These are phyloP conservation scores for Cytospora mali DNA, from an alignment of 2,329 filamentous ascomycete genomes.

Conservation along the genomic window DNA sequence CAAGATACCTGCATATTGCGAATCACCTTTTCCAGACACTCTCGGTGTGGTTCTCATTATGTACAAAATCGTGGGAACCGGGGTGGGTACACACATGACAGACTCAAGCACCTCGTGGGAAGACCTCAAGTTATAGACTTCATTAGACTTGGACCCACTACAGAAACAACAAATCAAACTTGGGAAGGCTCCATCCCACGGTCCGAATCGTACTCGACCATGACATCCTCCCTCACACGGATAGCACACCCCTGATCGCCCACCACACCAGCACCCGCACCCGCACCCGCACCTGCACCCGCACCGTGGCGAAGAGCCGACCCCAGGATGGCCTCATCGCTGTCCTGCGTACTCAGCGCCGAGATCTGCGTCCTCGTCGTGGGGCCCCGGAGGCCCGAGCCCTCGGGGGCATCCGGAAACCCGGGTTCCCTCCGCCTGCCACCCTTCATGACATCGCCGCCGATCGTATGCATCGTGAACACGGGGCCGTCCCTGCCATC, in stretches of 20 bases:
- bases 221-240: not conserved
- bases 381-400: not conserved
- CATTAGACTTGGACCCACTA: not conserved
- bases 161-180: too few species aligned
- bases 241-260: not conserved
- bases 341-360: not conserved
- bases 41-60: too few species aligned
- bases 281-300: too few species aligned
- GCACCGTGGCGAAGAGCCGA: not conserved
- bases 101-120: too few species aligned
- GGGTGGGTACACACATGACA: too few species aligned
- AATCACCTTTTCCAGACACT: too few species aligned
- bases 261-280: not conserved
- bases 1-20: too few species aligned
- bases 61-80: too few species aligned
- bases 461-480: constrained; percentile 1
- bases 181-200: not conserved
- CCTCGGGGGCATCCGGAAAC: not conserved
- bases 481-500: not conserved
- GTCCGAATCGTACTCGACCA: not conserved
- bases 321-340: constrained; percentile 3
- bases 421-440: not conserved
- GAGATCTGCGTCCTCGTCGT: not conserved
- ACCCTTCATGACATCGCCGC: not conserved
- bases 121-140: too few species aligned